Conservation (phyloP, 768 basidiomycete genomes). For the Lentinula lateritia region DNA sequence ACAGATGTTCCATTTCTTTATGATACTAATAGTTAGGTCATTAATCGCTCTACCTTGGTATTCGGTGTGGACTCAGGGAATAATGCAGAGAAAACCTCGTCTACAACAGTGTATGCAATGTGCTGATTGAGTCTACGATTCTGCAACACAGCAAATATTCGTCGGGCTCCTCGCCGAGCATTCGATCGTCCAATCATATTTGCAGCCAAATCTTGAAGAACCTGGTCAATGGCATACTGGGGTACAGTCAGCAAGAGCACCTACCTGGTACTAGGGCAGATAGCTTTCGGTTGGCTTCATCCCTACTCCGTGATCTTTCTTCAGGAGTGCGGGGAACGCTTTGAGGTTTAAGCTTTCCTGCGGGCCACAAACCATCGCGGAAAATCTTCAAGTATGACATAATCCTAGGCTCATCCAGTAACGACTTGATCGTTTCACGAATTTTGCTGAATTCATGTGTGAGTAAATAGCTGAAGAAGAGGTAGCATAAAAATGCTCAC, state of each 20-base stretch:
- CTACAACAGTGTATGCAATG: conserved; percentile 80
- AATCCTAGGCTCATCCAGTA: conserved; percentile 66
- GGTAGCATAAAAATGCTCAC: conserved; percentile 36
- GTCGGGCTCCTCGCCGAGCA: conserved; percentile 84
- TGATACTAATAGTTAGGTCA: too few species aligned
- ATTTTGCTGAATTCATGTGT: conserved; percentile 58
- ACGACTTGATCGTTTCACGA: conserved; percentile 64
- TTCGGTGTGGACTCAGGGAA: conserved; percentile 44
- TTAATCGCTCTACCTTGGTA: too few species aligned
- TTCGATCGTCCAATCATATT: conserved; percentile 99
- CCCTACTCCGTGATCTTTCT: conserved; percentile 75
- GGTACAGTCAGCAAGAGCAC: conserved; percentile 3
- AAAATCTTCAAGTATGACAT: conserved; percentile 62
- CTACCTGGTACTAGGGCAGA: conserved; percentile 88
- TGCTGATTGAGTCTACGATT: conserved; percentile 94
- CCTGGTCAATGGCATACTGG: neutral
- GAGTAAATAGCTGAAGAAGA: conserved; percentile 2
- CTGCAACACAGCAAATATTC: conserved; percentile 91
- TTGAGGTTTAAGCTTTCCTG: conserved; percentile 64
- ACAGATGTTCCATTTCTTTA: neutral
- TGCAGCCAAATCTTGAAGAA: conserved; percentile 73
- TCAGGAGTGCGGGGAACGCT: conserved; percentile 65
- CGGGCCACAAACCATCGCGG: conserved; percentile 79
- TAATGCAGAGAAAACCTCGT: conserved; percentile 72
- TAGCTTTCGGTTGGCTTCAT: conserved; percentile 87